A percentile compares a stretch with the other conserved stretches of the same genome.
Conservation (phyloP, 2,329 filamentous ascomycete genomes). For the Mycosphaerella arachidis region DNA sequence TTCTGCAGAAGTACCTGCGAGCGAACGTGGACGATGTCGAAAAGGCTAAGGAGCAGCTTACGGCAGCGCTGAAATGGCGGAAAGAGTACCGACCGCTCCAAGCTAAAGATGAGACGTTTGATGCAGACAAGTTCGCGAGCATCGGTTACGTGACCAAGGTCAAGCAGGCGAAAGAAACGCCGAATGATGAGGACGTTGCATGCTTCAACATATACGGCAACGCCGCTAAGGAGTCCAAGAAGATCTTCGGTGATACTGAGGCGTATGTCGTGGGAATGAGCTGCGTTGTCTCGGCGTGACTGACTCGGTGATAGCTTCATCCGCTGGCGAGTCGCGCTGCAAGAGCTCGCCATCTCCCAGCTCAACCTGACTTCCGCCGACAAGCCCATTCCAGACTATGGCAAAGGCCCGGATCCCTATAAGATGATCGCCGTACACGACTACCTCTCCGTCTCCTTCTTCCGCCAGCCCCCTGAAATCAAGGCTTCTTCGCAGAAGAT, state of each 20-base stretch:
- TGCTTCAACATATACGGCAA: conserved; percentile 93
- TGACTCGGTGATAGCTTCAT: conserved; percentile 61
- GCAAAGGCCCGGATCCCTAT: conserved; percentile 67
- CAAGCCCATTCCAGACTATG: conserved; percentile 64
- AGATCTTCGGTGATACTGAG: conserved; percentile 75
- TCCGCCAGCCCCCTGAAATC: conserved; percentile 72
- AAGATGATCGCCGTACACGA: conserved; percentile 92
- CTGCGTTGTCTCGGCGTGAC: not conserved
- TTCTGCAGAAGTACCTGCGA: conserved; percentile 89
- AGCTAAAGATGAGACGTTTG: conserved; percentile 58
- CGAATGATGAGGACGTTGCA: conserved; percentile 60
- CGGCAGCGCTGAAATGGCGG: conserved; percentile 76
- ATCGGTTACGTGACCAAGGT: conserved; percentile 80
- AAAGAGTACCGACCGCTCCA: conserved; percentile 68
- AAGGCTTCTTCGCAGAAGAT: conserved; percentile 74
- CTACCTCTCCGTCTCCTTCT: conserved; percentile 81
- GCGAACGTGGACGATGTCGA: conserved; percentile 75
- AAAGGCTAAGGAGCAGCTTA: conserved; percentile 73
- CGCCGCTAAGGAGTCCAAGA: conserved; percentile 71
- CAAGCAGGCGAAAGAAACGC: conserved; percentile 48
- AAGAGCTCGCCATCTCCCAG: conserved; percentile 77
- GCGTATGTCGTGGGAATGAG: conserved; percentile 56
- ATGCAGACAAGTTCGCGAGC: conserved; percentile 65
- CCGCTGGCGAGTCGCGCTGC: conserved; percentile 81
- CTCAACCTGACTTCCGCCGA: conserved; percentile 67